A percentile compares a stretch with the other conserved stretches of the same genome.
Conservation (phyloP, 495 filamentous ascomycete species). For the Entonaema liquescens region DNA sequence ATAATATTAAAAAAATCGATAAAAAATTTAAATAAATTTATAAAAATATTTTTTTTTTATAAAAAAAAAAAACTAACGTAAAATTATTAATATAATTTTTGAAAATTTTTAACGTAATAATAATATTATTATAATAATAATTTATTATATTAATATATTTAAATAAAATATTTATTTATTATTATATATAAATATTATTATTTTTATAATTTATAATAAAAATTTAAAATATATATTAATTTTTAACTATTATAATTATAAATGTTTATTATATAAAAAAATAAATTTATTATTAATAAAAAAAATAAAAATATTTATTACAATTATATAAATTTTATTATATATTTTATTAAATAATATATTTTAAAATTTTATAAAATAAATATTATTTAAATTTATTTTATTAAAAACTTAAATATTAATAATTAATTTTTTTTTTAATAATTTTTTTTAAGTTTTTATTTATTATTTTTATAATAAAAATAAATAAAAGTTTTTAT, state of each 20-base stretch:
- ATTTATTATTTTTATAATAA: not conserved
- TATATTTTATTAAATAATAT: conserved; percentile 1
- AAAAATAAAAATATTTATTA: not conserved
- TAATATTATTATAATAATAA: conserved; percentile 3
- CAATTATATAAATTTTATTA: not conserved
- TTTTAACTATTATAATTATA: not conserved
- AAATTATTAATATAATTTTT: conserved; percentile 4
- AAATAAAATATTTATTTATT: not conserved
- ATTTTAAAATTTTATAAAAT: conserved; percentile 3
- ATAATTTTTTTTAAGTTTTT: not conserved
- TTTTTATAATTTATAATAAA: conserved; percentile 5
- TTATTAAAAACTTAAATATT: conserved; percentile 1
- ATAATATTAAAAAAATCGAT: conserved; percentile 8
- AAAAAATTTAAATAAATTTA: conserved; percentile 1
- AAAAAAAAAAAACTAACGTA: not conserved
- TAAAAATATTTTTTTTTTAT: conserved; percentile 5
- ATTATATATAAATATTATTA: conserved; percentile 1
- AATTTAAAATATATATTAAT: not conserved
- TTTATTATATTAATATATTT: not conserved
- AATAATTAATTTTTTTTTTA: not conserved
- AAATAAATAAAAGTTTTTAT: not conserved
- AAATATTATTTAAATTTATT: conserved; percentile 10
- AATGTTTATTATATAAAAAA: not conserved
- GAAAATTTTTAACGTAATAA: not conserved
- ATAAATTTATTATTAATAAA: not conserved